Conservation (phyloP, 2,329 filamentous ascomycete genomes). For the Ilyonectria robusta region DNA sequence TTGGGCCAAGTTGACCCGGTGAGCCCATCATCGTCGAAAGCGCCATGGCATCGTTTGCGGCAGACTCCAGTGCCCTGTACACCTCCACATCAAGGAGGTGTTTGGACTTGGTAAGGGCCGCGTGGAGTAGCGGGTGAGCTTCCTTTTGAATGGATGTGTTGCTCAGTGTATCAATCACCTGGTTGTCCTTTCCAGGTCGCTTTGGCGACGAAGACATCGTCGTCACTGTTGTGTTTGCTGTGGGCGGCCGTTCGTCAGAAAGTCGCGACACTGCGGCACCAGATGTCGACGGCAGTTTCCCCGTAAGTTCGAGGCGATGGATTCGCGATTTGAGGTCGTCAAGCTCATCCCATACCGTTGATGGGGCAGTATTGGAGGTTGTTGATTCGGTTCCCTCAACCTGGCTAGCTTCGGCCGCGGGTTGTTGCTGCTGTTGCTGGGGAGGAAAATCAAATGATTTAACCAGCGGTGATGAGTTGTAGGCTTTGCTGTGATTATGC, state of each 20-base stretch:
- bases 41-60: constrained; percentile 84
- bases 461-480: constrained; percentile 74
- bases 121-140: constrained; percentile 82
- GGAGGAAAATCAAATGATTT: constrained; percentile 55
- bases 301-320: constrained; percentile 88
- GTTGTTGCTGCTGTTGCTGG: constrained; percentile 34
- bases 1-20: constrained; percentile 76
- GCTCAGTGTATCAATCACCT: constrained; percentile 55
- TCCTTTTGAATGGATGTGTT: constrained; percentile 65
- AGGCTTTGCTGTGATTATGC: constrained; percentile 53
- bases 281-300: constrained; percentile 87
- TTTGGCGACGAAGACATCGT: constrained; percentile 93
- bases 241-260: constrained; percentile 86
- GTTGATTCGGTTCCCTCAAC: constrained; percentile 86
- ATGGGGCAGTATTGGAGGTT: constrained; percentile 88
- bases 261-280: constrained; percentile 82
- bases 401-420: constrained; percentile 52
- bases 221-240: constrained; percentile 91
- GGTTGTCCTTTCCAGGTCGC: constrained; percentile 57
- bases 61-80: constrained; percentile 84
- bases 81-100: constrained; percentile 77
- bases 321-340: constrained; percentile 97
- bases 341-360: constrained; percentile 97
- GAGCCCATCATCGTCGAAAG: constrained; percentile 84
- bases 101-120: constrained; percentile 85